Base-by-base conservation (phyloP, 2,329 filamentous ascomycete species). In the Xylariaceae sp. region DNA sequence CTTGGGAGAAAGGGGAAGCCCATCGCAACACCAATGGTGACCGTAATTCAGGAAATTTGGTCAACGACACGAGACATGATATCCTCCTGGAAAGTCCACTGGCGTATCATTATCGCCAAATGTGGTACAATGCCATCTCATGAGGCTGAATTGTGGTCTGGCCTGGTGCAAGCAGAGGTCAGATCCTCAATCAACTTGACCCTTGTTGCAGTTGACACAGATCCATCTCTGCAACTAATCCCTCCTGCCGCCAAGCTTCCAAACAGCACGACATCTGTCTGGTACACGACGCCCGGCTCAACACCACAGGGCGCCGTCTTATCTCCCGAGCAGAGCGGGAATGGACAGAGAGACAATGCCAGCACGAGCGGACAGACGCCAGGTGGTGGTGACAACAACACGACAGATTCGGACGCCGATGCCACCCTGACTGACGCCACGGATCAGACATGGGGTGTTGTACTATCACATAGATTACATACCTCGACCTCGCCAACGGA, bases 41-140 rank as follows among this genome's bases (percentile, higher is more conserved):
- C 89, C 18, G 77, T 92, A n/a, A 84, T 85, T 0, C 80, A 82
- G 52, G 89, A 92, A 67, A 88, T 94, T 2, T 93, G 90, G 89
- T 82, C 86, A 57, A 88, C 86, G 0, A 93, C 90, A 0, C 76
- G 88, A 35, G 87, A 88, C n/a, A 81, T 93, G 37, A 83, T 92
- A 39, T 83, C 86, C 0, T 78, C 79, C 13, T 84, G 86, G 72
- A 87, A 85, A 66, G 85, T 92, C 0, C 85, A 87, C 58, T 93
- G 90, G 89, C 85, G 89, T 13, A 76, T 94, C 9, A 85, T 91
- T 61, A 82, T 95, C 61, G 85, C 88, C 39, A 89, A 89, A 72
- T 85, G 83, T 52, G 86, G 87, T 2, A 75, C 82, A 2, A 88
- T 91, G 82, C 84, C 88, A 30, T 76, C 79, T 35, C 80, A 83